Conservation (phyloP, 495 filamentous ascomycete genomes). For the Talaromyces wortmannii region DNA sequence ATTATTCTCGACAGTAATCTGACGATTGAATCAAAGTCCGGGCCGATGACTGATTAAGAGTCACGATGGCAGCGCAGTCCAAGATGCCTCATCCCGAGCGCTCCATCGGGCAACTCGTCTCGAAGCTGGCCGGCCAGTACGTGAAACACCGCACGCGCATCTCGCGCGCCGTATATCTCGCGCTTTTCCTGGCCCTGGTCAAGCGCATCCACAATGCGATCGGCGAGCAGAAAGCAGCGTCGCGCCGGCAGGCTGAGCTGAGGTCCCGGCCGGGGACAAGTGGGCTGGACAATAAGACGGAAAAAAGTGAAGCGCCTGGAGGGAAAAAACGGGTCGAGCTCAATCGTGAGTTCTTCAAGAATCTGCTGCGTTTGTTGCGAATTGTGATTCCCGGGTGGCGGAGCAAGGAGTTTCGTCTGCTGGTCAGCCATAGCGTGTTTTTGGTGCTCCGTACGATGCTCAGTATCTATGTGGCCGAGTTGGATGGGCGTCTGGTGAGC, state of each 20-base stretch:
- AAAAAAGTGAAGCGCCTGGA: constrained; percentile 10
- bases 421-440: constrained; percentile 83
- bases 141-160: constrained; percentile 80
- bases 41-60: not conserved
- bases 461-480: constrained; percentile 90
- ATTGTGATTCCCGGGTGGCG: constrained; percentile 87
- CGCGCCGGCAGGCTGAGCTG: constrained; percentile 59
- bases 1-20: too few relatives aligned
- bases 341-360: constrained; percentile 91
- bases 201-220: constrained; percentile 90
- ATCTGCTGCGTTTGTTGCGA: constrained; percentile 66
- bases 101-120: constrained; percentile 66
- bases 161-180: constrained; percentile 84
- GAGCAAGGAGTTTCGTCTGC: constrained; percentile 78
- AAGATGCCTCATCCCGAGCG: constrained; percentile 66
- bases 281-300: constrained; percentile 33
- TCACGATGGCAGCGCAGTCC: constrained; percentile 70
- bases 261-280: constrained; percentile 50
- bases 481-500: constrained; percentile 89
- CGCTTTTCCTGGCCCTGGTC: constrained; percentile 80
- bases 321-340: constrained; percentile 72
- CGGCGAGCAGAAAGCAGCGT: constrained; percentile 85
- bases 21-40: too few relatives aligned
- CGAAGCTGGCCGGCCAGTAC: constrained; percentile 69
- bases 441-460: constrained; percentile 83